Evolutionary conservation across 108 stramenopile genomes (phyloP), one percentile per base, ranked within the genome.

Genomic region (Skeletonema costatum): DNA sequence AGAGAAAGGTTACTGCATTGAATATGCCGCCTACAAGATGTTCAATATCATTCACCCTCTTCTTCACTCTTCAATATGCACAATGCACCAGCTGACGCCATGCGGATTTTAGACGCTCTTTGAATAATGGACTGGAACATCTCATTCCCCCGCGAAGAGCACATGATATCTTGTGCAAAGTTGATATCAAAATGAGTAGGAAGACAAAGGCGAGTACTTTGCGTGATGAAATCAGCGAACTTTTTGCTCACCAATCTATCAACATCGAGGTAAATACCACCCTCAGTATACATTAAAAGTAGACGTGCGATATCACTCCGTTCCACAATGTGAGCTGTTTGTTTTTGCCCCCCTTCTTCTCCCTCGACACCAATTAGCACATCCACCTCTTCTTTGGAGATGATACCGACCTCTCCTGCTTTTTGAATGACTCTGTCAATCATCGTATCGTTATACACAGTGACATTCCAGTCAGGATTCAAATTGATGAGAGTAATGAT

Each of bases 161-260:
- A 68, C 59, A 44, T 25, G 58, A 76, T 68, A 68, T 76, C 75
- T 44, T 76, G 75, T 68, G 59, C 56, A 68, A 76, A 76, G 46
- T 76, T 76, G 59, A 68, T 53, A 76, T 76, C 75, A 61, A 68
- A 48, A 50, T 56, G 53, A 11, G 75, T 76, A 8, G 75, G 75
- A 4, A 76, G 67, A 35, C 75, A 76, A 33, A 76, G 31, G 21
- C 31, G 56, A 11, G 67, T 68, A 16, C 19, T 61, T n/a, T 17
- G 33, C 3, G 14, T 33, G 4, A 68, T 4, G 5, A 68, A 25
- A 17, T 48, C 32, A 8, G 25, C 31, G 30, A 76, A 44, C 21
- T 48, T 66, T 30, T 36, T 61, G 59, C 51, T 61, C 0, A 76
- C 35, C 21, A 76, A 48, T 17, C 75, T 67, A 68, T 76, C 75